Evolutionary conservation across 1,284 basidiomycete genomes (phyloP).

Genomic region (Rhodotorula sp.): DNA sequence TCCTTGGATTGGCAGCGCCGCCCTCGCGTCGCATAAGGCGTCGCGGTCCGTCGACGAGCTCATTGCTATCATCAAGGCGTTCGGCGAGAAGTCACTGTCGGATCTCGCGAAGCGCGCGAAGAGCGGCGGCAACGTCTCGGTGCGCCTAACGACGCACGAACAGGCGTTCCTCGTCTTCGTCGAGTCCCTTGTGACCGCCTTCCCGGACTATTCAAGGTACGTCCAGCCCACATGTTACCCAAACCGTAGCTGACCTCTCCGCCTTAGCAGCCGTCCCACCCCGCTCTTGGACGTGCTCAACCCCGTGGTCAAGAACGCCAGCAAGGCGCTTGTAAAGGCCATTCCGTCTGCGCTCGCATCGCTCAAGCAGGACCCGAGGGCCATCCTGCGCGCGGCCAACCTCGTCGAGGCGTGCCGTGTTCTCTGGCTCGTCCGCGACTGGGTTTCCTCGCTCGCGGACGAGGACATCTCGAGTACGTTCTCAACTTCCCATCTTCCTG

Average conservation of each 20-base stretch:
- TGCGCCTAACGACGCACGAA: conserved; percentile 6
- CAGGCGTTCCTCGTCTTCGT: conserved; percentile 24
- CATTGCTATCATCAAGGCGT: conserved; percentile 7
- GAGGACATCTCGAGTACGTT: neutral
- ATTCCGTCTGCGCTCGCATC: conserved; percentile 2
- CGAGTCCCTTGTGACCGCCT: conserved; percentile 6
- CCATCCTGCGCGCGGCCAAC: neutral
- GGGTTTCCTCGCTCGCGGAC: neutral
- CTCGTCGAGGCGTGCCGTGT: conserved; percentile 13
- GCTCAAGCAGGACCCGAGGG: neutral
- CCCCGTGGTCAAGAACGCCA: neutral
- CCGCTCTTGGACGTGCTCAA: neutral
- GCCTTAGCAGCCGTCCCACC: conserved; percentile 2
- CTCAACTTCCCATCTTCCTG: neutral
- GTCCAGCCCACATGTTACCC: neutral
- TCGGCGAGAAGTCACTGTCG: conserved; percentile 19
- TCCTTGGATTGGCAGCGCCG: neutral
- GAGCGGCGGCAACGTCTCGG: neutral
- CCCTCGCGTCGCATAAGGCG: conserved; percentile 13
- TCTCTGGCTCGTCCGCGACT: conserved; percentile 17
- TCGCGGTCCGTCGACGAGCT: conserved; percentile 1
- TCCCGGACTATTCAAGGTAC: conserved; percentile 6
- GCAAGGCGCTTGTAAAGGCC: conserved; percentile 16
- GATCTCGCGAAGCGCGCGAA: conserved; percentile 17
- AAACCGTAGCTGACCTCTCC: too few species aligned